A percentile compares a stretch with the other conserved stretches of the same genome.
phyloP scores from a whole-genome alignment of 2,329 filamentous ascomycete genomes.

The Bisporella sp. region DNA sequence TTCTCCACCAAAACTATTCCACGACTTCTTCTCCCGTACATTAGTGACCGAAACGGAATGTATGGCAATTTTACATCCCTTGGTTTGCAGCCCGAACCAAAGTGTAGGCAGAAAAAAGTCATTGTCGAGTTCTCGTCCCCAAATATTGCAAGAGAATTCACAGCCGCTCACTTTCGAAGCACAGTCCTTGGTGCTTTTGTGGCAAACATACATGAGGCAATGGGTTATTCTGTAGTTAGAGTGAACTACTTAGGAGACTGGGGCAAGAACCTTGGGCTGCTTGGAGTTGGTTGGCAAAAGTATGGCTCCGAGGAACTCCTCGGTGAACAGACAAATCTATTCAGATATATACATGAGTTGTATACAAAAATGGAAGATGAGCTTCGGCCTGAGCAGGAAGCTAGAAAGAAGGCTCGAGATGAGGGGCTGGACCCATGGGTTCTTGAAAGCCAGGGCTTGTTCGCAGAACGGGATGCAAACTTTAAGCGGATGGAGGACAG shows the following conservation, averaged over 20 bases:
- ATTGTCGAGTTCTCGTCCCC: slow-evolving; percentile 61
- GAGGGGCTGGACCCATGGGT: slow-evolving; percentile 40
- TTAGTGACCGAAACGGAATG: slow-evolving; percentile 46
- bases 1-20: slow-evolving; percentile 52
- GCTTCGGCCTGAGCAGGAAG: slow-evolving; percentile 43
- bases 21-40: slow-evolving; percentile 49
- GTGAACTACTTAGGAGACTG: slow-evolving; percentile 65
- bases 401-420: slow-evolving; percentile 26
- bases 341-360: slow-evolving; percentile 39
- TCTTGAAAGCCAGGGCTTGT: slow-evolving; percentile 45
- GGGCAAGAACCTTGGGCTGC: slow-evolving; percentile 60
- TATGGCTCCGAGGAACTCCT: slow-evolving; percentile 35
- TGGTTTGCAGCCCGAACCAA: slow-evolving; percentile 43
- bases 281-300: slow-evolving; percentile 54
- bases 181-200: slow-evolving; percentile 63
- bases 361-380: slow-evolving; percentile 58
- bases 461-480: slow-evolving; percentile 31
- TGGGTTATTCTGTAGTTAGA: slow-evolving; percentile 39
- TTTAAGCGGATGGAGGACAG: slow-evolving; percentile 64
- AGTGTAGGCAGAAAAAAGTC: slow-evolving; percentile 29
- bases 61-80: slow-evolving; percentile 58
- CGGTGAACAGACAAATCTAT: slow-evolving; percentile 46
- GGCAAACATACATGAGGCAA: slow-evolving; percentile 51
- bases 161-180: slow-evolving; percentile 57
- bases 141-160: slow-evolving; percentile 62